Base-by-base conservation (phyloP, 2,329 filamentous ascomycete species). In the Cercospora sp. region DNA sequence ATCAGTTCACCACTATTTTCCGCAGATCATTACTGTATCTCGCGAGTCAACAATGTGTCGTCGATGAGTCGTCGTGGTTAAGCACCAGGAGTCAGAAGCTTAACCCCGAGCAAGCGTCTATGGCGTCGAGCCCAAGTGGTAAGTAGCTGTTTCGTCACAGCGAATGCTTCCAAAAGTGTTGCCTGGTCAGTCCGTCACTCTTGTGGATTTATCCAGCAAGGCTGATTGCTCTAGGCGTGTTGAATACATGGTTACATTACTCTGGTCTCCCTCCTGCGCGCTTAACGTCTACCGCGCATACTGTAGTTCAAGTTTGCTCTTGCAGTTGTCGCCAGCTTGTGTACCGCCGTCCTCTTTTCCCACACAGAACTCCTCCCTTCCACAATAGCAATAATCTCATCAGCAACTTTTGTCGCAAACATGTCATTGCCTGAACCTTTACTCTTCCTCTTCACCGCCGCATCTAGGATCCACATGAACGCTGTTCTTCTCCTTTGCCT, bases 401-500 rank as follows among this genome's bases (percentile, higher is more conserved):
- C 90, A 1, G 92, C 93, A 69, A 98, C 86, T 65, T 91, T 86
- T 74, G 90, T 85, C 10, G 93, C 90, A 76, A 96, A 91, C 79
- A 89, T 88, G 70, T 86, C 86, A 67, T 87, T 87, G 7, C 91
- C 91, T 75, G 88, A 91, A 20, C 90, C 91, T 73, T 85, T 85
- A 71, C 89, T 91, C 70, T 87, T 87, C 81, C 91, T 90, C 85
- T 93, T 95, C 70, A 87, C 87, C 45, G 93, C 92, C n/a, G 89
- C 86, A 70, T 93, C 90, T 67, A 98, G 81, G 73, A 99, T 96
- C 95, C 95, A 99, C 79, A 87, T 83, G 72, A 97, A 90, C 1
- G 94, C 94, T 61, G 85, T 85, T 65, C 94, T 86, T 73, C 94
- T 86, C 70, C 94, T 87, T 79, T 96, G 91, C 69, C 93, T 87